Base-by-base conservation (phyloP, 495 filamentous ascomycete species). In the Lepraria neglecta region DNA sequence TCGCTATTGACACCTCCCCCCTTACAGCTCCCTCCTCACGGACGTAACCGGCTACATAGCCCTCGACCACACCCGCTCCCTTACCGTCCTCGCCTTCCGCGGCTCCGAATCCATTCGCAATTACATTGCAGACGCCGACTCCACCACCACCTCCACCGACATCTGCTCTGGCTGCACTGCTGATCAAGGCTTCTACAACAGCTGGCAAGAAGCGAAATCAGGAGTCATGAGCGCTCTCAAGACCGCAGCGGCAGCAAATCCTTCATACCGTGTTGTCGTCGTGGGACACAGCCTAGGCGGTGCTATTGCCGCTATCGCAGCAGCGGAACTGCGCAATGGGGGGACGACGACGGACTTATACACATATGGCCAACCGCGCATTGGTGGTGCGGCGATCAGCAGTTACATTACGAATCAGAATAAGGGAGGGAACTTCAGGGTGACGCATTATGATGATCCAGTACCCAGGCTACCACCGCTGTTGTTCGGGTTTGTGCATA, bases 1-100 rank as follows among this genome's bases (percentile, higher is more conserved):
- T 50, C 30, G 14, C 3, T 33, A 17, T 48, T 62, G n/a, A 54
- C 38, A 0, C 12, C 21, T 33, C 9, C 15, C 21, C 35, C 40
- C 44, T n/a, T 12, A 14, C 45, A 88, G 82, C 47, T 75, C 80
- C 3, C 61, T 75, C 40, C 50, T 73, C 9, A 82, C 85, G 7
- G 87, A 89, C 63, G 80, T 81, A 15, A 78, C 84, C 14, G 90
- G 90, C 40, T 88, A 85, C 67, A 71, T 91, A n/a, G 84, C 84
- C 14, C 72, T 77, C 24, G 90, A 94, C 72, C 68, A 71, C 27
- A 84, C 80, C 31, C 84, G 82, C 65, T 61, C 76, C 24, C 64
- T 82, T 15, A 84, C 92, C 50, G 79, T 92, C 38, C 71, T 90
- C 46, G 78, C 86, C 17, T 86, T 91, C 75, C 82, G 85, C 33